Conservation (phyloP, 805 yeast species). For the Hanseniaspora meyeri region DNA sequence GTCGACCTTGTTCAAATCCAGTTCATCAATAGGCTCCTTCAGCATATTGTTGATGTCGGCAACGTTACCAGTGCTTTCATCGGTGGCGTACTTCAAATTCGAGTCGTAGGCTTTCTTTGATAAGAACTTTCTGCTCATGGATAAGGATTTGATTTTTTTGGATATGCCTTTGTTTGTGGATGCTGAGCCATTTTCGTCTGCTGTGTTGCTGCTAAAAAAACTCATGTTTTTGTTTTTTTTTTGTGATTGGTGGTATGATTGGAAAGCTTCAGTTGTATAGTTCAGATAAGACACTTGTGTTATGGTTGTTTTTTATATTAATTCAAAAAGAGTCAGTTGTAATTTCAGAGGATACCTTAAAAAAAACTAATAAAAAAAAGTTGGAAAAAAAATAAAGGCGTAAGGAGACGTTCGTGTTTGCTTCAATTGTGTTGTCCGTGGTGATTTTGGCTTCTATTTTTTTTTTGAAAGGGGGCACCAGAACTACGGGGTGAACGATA, state of each 20-base stretch:
- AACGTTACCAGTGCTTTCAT: not conserved
- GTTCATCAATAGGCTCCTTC: not conserved
- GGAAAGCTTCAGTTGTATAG: no score
- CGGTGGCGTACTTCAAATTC: not conserved
- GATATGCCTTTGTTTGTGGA: not conserved
- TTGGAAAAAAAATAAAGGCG: no score
- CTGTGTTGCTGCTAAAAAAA: not conserved
- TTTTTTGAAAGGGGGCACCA: no score
- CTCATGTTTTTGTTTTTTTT: not conserved
- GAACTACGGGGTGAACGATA: no score
- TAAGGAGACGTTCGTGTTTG: no score
- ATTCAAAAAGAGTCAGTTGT: no score
- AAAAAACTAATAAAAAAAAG: no score
- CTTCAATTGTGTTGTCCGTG: no score
- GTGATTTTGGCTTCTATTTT: no score
- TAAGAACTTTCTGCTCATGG: constrained; percentile 6
- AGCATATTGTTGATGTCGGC: constrained; percentile 5
- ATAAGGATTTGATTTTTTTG: not conserved
- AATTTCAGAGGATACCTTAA: no score
- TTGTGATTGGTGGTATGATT: not conserved
- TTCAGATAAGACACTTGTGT: no score
- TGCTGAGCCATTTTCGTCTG: not conserved
- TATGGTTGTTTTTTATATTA: no score
- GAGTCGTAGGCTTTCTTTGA: not conserved
- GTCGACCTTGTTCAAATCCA: not conserved